Evolutionary conservation across 1,284 basidiomycete genomes (phyloP).

Genomic region (Exobasidium cylindrosporum): DNA sequence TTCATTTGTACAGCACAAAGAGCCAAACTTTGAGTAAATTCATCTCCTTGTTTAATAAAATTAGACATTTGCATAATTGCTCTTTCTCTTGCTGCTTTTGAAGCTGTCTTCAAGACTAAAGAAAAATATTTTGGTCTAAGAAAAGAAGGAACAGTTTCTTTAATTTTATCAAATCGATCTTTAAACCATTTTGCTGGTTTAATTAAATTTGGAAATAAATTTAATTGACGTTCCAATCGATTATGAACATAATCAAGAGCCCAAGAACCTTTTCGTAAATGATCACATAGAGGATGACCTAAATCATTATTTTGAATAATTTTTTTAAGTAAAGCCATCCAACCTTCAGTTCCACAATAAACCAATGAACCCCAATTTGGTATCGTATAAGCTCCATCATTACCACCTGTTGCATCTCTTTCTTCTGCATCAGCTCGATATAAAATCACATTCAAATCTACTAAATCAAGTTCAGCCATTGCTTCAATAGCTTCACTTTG

Average conservation of each 20-base stretch:
- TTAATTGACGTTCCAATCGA: slow-evolving; percentile 64
- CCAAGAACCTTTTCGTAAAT: slow-evolving; percentile 46
- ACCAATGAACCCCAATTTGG: slow-evolving; percentile 29
- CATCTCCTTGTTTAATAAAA: slow-evolving; percentile 39
- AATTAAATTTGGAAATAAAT: slow-evolving; percentile 31
- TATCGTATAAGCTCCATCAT: slow-evolving; percentile 40
- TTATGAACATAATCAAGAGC: slow-evolving; percentile 44
- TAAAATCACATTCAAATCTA: slow-evolving; percentile 44
- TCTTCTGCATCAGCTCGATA: slow-evolving; percentile 50
- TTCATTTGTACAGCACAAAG: slow-evolving; percentile 49
- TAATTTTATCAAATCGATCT: slow-evolving; percentile 45
- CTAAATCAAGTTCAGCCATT: slow-evolving; percentile 34
- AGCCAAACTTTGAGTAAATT: slow-evolving; percentile 43
- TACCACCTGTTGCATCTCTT: slow-evolving; percentile 40
- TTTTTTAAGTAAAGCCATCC: slow-evolving; percentile 35
- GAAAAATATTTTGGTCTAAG: slow-evolving; percentile 51
- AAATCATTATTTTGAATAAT: slow-evolving; percentile 44
- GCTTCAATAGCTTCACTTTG: slow-evolving; percentile 38
- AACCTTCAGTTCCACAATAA: slow-evolving; percentile 49
- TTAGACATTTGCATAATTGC: slow-evolving; percentile 38
- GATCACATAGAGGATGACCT: slow-evolving; percentile 44
- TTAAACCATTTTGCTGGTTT: slow-evolving; percentile 38
- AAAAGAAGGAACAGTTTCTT: slow-evolving; percentile 37
- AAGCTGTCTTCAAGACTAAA: slow-evolving; percentile 41
- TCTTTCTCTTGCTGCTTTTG: slow-evolving; percentile 35